Conservation (phyloP, 2,329 filamentous ascomycete genomes). For the Didymella segeticola region DNA sequence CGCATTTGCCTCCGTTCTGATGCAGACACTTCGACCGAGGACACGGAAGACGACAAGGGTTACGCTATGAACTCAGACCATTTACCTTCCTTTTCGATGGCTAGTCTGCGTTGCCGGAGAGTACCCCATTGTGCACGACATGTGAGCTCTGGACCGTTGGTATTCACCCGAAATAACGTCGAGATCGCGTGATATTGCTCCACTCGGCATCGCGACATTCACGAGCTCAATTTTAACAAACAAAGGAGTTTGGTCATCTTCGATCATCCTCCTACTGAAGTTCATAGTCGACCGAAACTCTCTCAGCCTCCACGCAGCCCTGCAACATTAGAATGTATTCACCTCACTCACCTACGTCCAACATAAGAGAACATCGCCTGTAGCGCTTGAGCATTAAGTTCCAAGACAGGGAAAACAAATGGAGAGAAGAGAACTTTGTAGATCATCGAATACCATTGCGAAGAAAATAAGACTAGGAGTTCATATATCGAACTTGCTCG, state of each 20-base stretch:
- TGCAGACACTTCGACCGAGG: conserved; percentile 16
- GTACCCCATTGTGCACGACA: conserved; percentile 7
- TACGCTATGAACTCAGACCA: conserved; percentile 2
- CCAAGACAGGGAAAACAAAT: too few species aligned
- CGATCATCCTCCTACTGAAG: not conserved
- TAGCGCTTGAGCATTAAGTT: too few species aligned
- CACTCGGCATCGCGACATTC: not conserved
- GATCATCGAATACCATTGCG: too few species aligned
- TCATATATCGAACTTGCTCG: too few species aligned
- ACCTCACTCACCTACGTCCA: too few species aligned
- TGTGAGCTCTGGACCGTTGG: conserved; percentile 1
- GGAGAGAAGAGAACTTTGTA: too few species aligned
- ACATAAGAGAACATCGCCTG: too few species aligned
- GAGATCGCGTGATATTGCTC: not conserved
- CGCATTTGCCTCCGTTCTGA: conserved; percentile 5
- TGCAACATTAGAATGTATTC: not conserved
- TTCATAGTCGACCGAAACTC: too few species aligned
- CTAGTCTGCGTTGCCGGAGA: not conserved
- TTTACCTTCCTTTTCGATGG: conserved; percentile 12
- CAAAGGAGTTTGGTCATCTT: not conserved
- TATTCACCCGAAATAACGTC: not conserved
- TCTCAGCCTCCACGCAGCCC: not conserved
- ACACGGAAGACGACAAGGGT: conserved; percentile 3
- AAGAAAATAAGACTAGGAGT: too few species aligned
- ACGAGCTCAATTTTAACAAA: not conserved